Percentiles rank a stretch among this genome's conserved stretches.
These are phyloP conservation scores for Sanghuangporus baumii DNA, from an alignment of 1,284 basidiomycete genomes.

Conservation along the genomic window DNA sequence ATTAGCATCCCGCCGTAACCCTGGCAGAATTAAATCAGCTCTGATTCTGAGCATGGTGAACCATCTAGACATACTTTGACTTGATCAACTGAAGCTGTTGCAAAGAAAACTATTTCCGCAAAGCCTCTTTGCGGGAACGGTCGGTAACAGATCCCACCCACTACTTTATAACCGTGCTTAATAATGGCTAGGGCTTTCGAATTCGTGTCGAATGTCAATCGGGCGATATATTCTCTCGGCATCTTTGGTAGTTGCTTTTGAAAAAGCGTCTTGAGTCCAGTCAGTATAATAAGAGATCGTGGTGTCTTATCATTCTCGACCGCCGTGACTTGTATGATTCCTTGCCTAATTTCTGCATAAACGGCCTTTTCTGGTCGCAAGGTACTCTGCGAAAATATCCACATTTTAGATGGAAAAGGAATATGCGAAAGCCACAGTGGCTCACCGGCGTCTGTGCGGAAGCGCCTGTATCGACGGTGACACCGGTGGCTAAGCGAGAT, in stretches of 20 bases:
- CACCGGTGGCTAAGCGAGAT: conserved; percentile 70
- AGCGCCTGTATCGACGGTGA: conserved; percentile 64
- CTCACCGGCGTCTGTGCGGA: conserved; percentile 45
- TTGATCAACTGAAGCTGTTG: conserved; percentile 94
- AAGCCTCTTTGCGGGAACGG: conserved; percentile 95
- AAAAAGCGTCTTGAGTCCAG: conserved; percentile 94
- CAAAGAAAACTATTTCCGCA: conserved; percentile 99
- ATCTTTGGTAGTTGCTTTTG: conserved; percentile 98
- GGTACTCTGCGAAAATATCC: conserved; percentile 35
- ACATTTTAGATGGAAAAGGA: conserved; percentile 10
- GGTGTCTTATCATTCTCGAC: conserved; percentile 83
- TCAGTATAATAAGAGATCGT: conserved; percentile 79
- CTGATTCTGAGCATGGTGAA: background rate
- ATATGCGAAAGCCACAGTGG: conserved; percentile 13
- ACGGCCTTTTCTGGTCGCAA: conserved; percentile 72
- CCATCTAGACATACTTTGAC: conserved; percentile 69
- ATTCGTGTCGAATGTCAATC: conserved; percentile 90
- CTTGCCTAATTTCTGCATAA: conserved; percentile 75
- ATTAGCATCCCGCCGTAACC: conserved; percentile 98
- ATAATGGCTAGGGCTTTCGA: conserved; percentile 93
- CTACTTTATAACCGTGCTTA: conserved; percentile 92
- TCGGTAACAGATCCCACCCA: conserved; percentile 96
- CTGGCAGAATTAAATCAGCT: conserved; percentile 33
- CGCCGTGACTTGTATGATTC: conserved; percentile 81
- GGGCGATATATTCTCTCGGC: conserved; percentile 97